phyloP scores from a whole-genome alignment of 1,284 basidiomycete genomes.

The Pseudozyma pruni region DNA sequence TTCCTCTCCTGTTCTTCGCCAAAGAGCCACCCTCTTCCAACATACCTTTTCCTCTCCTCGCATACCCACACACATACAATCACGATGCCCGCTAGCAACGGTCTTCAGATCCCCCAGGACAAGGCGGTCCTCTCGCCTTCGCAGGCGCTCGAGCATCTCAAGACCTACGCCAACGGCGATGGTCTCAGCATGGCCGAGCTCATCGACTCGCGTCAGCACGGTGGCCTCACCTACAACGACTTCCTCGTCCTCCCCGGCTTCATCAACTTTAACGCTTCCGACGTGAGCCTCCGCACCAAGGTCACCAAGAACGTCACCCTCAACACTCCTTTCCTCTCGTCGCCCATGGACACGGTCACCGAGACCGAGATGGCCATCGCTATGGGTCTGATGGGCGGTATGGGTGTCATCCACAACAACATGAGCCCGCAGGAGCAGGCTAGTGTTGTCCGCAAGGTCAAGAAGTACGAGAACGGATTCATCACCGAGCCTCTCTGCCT shows the following conservation, averaged over 20 bases:
- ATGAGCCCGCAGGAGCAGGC: constrained; percentile 88
- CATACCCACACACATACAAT: neutral
- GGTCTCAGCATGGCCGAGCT: constrained; percentile 87
- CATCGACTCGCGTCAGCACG: constrained; percentile 87
- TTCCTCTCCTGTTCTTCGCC: constrained; percentile 36
- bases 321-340: constrained; percentile 96
- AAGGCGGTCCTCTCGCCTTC: constrained; percentile 51
- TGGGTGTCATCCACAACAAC: constrained; percentile 99
- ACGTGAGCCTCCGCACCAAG: constrained; percentile 83
- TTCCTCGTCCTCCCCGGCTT: constrained; percentile 79
- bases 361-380: constrained; percentile 94
- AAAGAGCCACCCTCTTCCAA: constrained; percentile 41
- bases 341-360: constrained; percentile 99
- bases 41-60: constrained; percentile 10
- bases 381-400: constrained; percentile 77
- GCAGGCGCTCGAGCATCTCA: constrained; percentile 59
- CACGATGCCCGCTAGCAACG: constrained; percentile 40
- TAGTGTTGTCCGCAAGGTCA: constrained; percentile 95
- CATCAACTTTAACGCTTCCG: constrained; percentile 87
- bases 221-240: constrained; percentile 89
- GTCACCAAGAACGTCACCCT: constrained; percentile 91
- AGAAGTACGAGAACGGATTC: constrained; percentile 95
- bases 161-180: constrained; percentile 79
- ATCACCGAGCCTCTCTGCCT: constrained; percentile 88
- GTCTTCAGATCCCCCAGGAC: constrained; percentile 35